A percentile compares a stretch with the other conserved stretches of the same genome.
Evolutionary conservation across 345 rosid species (phyloP).

Genomic region (Eucalyptus grandis): DNA sequence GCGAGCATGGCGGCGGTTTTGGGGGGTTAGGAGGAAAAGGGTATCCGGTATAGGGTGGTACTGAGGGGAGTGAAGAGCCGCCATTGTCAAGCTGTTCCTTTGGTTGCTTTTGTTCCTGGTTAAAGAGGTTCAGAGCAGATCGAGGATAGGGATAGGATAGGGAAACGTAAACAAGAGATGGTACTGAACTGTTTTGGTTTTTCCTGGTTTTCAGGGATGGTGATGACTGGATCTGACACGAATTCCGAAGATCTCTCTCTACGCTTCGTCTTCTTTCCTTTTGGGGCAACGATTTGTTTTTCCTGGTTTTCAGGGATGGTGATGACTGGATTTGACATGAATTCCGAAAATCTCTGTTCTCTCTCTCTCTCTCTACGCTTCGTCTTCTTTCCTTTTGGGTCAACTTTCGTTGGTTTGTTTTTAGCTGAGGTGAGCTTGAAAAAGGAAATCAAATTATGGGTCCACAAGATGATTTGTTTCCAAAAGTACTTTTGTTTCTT

Average conservation of each 20-base stretch:
- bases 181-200: background rate
- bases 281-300: background rate
- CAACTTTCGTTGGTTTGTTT: background rate
- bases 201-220: background rate
- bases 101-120: background rate
- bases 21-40: background rate
- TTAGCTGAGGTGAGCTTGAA: background rate
- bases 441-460: background rate
- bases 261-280: background rate
- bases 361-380: background rate
- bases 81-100: background rate
- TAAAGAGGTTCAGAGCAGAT: background rate
- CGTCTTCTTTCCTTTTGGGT: background rate
- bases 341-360: background rate
- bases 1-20: background rate
- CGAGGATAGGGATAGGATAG: background rate
- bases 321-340: background rate
- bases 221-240: background rate
- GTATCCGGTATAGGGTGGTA: background rate
- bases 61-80: background rate
- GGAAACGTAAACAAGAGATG: background rate
- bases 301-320: background rate
- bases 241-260: no score
- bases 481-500: background rate
- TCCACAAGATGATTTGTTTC: background rate